phyloP scores from a whole-genome alignment of 129 eudicot genomes.

The Helichrysum umbraculigerum region DNA sequence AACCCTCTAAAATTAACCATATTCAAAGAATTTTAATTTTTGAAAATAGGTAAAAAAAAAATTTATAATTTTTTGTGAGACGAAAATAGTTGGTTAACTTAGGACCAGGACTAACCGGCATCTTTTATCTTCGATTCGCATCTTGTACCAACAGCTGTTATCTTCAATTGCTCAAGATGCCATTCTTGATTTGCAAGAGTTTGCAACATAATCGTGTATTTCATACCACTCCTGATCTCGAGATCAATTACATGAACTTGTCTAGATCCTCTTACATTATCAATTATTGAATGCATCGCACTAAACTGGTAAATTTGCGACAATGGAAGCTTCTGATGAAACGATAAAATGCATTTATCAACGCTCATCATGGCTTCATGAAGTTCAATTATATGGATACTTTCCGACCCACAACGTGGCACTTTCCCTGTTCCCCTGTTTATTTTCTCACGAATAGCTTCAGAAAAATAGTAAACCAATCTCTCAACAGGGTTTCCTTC shows the following conservation, averaged over 20 bases:
- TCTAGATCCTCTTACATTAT: slow-evolving; percentile 31
- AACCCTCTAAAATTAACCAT: neutral
- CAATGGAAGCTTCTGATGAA: slow-evolving; percentile 37
- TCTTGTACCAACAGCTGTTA: slow-evolving; percentile 55
- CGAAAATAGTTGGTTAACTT: neutral
- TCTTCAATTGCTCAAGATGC: slow-evolving; percentile 38
- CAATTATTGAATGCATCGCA: slow-evolving; percentile 40
- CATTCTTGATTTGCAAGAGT: slow-evolving; percentile 36
- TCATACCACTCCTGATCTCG: slow-evolving; percentile 46
- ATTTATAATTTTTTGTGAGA: neutral
- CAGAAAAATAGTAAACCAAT: slow-evolving; percentile 45
- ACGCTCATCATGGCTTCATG: slow-evolving; percentile 20
- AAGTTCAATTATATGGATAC: slow-evolving; percentile 18
- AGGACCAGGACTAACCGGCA: neutral
- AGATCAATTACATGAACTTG: slow-evolving; percentile 50
- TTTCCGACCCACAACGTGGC: slow-evolving; percentile 14
- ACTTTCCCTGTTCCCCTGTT: slow-evolving; percentile 36
- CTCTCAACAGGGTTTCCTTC: slow-evolving; percentile 45
- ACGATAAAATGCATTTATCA: slow-evolving; percentile 23
- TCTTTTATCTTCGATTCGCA: slow-evolving; percentile 20
- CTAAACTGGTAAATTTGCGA: slow-evolving; percentile 35
- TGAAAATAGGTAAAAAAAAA: neutral
- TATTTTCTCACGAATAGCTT: slow-evolving; percentile 46
- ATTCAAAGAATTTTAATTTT: neutral
- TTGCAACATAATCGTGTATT: slow-evolving; percentile 45